phyloP scores from a whole-genome alignment of 176 grass and related monocot species.

The Zizania latifolia region DNA sequence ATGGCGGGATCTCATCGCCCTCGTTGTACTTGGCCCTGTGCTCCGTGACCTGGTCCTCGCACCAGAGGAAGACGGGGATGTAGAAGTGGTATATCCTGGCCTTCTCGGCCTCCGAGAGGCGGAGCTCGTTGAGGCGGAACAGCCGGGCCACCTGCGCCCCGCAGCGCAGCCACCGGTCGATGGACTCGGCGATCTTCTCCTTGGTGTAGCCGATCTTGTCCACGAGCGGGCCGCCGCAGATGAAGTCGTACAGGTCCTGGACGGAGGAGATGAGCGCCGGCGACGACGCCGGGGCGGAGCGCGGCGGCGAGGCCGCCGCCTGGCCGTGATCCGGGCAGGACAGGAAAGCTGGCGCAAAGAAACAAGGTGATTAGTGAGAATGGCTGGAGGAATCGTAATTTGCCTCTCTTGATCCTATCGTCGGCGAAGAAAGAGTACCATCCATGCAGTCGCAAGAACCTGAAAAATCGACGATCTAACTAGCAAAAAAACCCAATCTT shows the following conservation, averaged over 20 bases:
- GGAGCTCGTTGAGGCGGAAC: slow-evolving; percentile 70
- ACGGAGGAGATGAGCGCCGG: slow-evolving; percentile 62
- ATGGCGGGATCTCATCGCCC: slow-evolving; percentile 76
- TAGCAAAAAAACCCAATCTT: neutral
- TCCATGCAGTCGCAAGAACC: slow-evolving; percentile 22
- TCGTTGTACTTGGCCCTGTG: slow-evolving; percentile 66
- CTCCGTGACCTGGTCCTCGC: slow-evolving; percentile 62
- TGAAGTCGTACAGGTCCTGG: slow-evolving; percentile 74
- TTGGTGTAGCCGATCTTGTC: slow-evolving; percentile 62
- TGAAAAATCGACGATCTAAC: neutral
- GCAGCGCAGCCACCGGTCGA: slow-evolving; percentile 66
- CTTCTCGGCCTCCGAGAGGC: slow-evolving; percentile 60
- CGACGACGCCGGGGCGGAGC: slow-evolving; percentile 38
- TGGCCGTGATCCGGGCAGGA: slow-evolving; percentile 35
- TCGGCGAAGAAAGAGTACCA: slow-evolving; percentile 9
- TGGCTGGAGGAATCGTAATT: neutral
- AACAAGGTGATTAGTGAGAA: neutral
- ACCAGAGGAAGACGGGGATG: slow-evolving; percentile 91
- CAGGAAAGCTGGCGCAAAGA: slow-evolving; percentile 24
- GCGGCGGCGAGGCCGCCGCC: neutral
- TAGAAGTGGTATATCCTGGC: slow-evolving; percentile 88
- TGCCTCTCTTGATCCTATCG: neutral
- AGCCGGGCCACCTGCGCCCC: slow-evolving; percentile 58
- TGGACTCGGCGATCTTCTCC: slow-evolving; percentile 57
- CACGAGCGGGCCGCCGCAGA: slow-evolving; percentile 75